phyloP scores from a whole-genome alignment of 441 rosid species.

The Euphorbia schlechtendalii region DNA sequence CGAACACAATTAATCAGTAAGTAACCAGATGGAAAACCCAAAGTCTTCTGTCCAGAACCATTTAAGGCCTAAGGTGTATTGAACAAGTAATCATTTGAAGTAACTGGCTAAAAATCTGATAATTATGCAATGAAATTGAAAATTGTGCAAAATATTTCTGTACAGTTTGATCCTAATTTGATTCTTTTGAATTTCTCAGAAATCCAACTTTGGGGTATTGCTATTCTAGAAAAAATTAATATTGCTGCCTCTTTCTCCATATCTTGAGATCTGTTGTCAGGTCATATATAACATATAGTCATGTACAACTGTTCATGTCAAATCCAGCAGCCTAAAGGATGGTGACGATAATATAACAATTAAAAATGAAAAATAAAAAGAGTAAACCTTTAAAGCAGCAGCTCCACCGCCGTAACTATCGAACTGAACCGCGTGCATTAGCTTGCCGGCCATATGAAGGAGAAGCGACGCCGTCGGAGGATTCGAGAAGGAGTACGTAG shows the following conservation, averaged over 20 bases:
- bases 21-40: background rate
- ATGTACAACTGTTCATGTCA: too few relatives aligned
- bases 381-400: conserved; percentile 43
- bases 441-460: conserved; percentile 17
- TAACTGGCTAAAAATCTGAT: background rate
- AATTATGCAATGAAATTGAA: too few relatives aligned
- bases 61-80: background rate
- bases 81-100: background rate
- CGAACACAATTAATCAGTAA: background rate
- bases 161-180: background rate
- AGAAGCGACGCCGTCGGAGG: background rate
- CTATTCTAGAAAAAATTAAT: too few relatives aligned
- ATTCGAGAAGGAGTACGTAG: background rate
- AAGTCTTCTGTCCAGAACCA: background rate
- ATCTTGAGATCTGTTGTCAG: too few relatives aligned
- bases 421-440: conserved; percentile 24
- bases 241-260: too few relatives aligned
- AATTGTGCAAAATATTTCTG: background rate
- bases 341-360: background rate
- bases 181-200: background rate
- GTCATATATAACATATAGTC: too few relatives aligned
- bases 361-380: background rate
- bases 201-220: too few relatives aligned
- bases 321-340: background rate
- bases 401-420: conserved; percentile 50